Base-by-base conservation (phyloP, 768 basidiomycete genomes). In the Tylopilus felleus region DNA sequence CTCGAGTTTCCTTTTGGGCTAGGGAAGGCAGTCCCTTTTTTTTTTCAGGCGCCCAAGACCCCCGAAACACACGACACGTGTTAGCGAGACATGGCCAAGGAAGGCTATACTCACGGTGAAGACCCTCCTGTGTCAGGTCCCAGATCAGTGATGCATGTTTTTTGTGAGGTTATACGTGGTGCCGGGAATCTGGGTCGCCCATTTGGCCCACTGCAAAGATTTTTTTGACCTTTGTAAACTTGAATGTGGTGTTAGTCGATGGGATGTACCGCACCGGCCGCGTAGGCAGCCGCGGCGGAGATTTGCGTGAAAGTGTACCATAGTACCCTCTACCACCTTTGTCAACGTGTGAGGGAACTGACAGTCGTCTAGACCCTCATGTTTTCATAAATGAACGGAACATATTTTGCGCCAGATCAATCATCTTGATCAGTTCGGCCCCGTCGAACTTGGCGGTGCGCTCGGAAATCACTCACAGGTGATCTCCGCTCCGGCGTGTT, bases 1-100 rank as follows among this genome's bases (percentile, higher is more conserved):
- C 74, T 73, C 71, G 73, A 65, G 69, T 75, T 71, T 77, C 74
- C 66, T 67, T 80, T 74, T 76, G 75, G 77, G 76, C 74, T 47
- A 41, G 42, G 48, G 51, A 59, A 31, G 52, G 47, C 56, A 23
- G 52, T 44, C 51, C 60, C 44, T 59, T 63, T 65, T 59, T 63
- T 65, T 70, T 62, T 59, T 56, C 51, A 56, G 58, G 57, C 60
- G 60, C 68, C 57, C 56, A 59, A 56, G 63, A 58, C 57, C 63
- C 67, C 65, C 55, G 59, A 58, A 66, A 51, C 51, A 62, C 63
- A 68, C 53, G 36, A 53, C 59, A 58, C 66, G 44, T 68, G 62
- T 68, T 60, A 59, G 60, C 57, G 58, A 63, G 52, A 29, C 57
- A 57, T 57, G 55, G 35, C 65, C 68, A 58, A 55, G 61, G 60